Conservation (phyloP, 352 stramenopile genomes). For the Aphanomyces astaci region DNA sequence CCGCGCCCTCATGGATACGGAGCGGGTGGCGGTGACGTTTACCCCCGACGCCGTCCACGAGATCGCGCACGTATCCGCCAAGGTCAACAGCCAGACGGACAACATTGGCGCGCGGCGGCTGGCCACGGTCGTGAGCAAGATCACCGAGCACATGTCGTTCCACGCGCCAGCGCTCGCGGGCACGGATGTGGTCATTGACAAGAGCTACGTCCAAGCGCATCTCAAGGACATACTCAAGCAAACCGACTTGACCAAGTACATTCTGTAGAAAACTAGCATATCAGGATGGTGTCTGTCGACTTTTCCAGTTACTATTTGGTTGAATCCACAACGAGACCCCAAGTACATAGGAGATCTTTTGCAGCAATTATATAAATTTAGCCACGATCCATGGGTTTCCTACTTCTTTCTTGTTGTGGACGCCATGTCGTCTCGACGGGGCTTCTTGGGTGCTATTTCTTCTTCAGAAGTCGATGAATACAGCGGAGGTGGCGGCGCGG, state of each 20-base stretch:
- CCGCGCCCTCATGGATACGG: conserved; percentile 92
- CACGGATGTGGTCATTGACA: conserved; percentile 83
- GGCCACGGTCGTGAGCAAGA: conserved; percentile 95
- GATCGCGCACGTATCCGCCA: conserved; percentile 91
- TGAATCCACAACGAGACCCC: no score
- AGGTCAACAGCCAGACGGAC: conserved; percentile 93
- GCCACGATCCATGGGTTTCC: no score
- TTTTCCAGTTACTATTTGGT: no score
- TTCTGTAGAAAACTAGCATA: conserved; percentile 68
- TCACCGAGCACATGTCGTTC: conserved; percentile 98
- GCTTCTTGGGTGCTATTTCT: neutral
- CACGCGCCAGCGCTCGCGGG: conserved; percentile 88
- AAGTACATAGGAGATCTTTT: no score
- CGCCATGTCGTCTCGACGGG: neutral
- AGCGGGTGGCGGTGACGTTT: conserved; percentile 92
- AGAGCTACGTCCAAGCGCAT: conserved; percentile 88
- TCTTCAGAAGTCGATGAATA: conserved; percentile 19
- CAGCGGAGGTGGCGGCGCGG: conserved; percentile 4
- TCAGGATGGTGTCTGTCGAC: neutral
- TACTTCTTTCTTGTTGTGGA: neutral
- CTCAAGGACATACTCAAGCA: conserved; percentile 91
- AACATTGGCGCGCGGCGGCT: conserved; percentile 97
- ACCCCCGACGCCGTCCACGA: conserved; percentile 94
- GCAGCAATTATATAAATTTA: neutral
- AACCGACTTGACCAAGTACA: conserved; percentile 96